Percentiles rank a stretch among this genome's conserved stretches.
These are phyloP conservation scores for Coffea eugenioides DNA, from an alignment of 257 asterid species.

Conservation along the genomic window DNA sequence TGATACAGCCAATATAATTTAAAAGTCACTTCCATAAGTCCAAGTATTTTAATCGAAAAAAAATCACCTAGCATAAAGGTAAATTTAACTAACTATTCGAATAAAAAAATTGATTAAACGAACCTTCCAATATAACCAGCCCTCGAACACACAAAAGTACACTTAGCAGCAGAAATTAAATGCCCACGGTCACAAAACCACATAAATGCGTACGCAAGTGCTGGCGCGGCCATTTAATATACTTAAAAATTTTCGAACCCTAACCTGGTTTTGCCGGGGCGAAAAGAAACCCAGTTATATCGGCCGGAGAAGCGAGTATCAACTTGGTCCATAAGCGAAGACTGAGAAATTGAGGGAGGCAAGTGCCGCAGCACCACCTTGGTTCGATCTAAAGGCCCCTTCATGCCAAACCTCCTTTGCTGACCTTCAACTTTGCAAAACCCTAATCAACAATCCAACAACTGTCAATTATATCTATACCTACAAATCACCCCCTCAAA, in stretches of 20 bases:
- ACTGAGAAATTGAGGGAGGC: constrained; percentile 95
- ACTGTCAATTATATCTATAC: background rate
- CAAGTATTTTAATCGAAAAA: background rate
- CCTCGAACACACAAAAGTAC: background rate
- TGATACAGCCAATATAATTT: background rate
- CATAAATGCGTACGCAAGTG: background rate
- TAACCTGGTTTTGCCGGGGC: constrained; percentile 82
- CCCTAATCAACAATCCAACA: constrained; percentile 50
- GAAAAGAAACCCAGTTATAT: constrained; percentile 68
- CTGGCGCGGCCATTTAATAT: background rate
- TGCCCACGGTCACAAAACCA: constrained; percentile 1
- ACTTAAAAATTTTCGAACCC: constrained; percentile 15
- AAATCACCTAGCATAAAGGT: background rate
- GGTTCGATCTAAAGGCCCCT: constrained; percentile 90
- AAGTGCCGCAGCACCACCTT: constrained; percentile 99
- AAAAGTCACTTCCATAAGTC: background rate
- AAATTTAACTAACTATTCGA: background rate
- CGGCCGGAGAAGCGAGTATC: constrained; percentile 86
- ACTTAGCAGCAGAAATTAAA: background rate
- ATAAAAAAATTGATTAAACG: background rate
- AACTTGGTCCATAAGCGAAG: constrained; percentile 78
- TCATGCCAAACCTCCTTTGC: constrained; percentile 52
- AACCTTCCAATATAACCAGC: background rate
- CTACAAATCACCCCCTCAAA: constrained; percentile 32
- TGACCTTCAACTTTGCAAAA: constrained; percentile 26